phyloP scores from a whole-genome alignment of 257 asterid genomes.

The Lycium ferocissimum region DNA sequence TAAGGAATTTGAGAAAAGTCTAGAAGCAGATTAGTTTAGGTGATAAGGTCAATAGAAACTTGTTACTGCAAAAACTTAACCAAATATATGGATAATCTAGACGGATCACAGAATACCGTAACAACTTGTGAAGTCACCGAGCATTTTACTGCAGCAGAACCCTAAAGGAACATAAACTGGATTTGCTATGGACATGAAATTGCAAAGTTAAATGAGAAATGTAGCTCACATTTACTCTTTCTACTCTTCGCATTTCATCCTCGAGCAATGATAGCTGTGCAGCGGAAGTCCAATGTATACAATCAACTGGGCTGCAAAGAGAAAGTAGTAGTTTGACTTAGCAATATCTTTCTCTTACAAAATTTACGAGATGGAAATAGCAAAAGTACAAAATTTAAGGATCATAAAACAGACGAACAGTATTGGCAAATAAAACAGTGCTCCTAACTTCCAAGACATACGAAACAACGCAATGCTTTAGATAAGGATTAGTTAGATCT shows the following conservation, averaged over 20 bases:
- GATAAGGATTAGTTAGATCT: neutral
- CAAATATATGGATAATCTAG: neutral
- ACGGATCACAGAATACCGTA: neutral
- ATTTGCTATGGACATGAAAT: neutral
- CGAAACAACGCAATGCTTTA: neutral
- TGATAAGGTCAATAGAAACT: neutral
- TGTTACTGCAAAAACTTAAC: neutral
- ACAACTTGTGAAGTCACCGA: neutral
- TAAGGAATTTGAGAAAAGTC: neutral
- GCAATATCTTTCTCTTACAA: neutral
- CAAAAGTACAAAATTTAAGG: neutral
- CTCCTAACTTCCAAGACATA: neutral
- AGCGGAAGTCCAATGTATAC: slow-evolving; percentile 97
- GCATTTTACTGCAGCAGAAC: neutral
- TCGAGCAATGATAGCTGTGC: slow-evolving; percentile 93
- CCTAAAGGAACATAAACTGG: neutral
- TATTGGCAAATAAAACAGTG: slow-evolving; percentile 4
- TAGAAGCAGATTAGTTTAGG: neutral
- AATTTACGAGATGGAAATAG: neutral
- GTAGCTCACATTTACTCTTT: slow-evolving; percentile 88
- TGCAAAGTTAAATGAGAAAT: neutral
- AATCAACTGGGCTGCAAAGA: slow-evolving; percentile 93
- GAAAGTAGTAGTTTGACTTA: slow-evolving; percentile 26
- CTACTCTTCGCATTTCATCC: slow-evolving; percentile 99
- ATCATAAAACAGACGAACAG: neutral